These are phyloP conservation scores for Exobasidium cylindrosporum DNA, from an alignment of 1,284 basidiomycete genomes.

Conservation along the genomic window DNA sequence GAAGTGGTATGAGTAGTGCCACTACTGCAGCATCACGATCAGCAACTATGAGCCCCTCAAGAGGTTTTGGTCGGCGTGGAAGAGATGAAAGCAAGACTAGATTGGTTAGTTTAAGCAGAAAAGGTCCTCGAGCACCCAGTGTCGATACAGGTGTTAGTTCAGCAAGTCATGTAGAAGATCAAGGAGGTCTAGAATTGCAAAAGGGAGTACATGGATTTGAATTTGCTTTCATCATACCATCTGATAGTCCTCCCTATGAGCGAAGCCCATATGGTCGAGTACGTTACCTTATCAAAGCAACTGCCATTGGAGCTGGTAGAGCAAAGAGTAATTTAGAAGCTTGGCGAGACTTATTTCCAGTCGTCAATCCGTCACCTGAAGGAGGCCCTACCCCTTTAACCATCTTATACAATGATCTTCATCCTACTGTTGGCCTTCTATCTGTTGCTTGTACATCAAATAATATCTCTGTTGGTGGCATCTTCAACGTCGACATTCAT, in stretches of 20 bases:
- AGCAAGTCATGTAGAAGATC: constrained; percentile 13
- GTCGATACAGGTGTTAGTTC: constrained; percentile 1
- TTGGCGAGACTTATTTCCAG: constrained; percentile 52
- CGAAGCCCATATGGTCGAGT: constrained; percentile 49
- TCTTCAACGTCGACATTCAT: constrained; percentile 55
- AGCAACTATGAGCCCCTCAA: neutral
- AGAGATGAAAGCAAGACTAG: constrained; percentile 16
- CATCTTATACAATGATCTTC: constrained; percentile 54
- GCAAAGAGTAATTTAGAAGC: constrained; percentile 49
- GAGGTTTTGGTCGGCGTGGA: neutral
- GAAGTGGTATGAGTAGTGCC: neutral
- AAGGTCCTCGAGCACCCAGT: constrained; percentile 9
- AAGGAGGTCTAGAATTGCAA: constrained; percentile 41
- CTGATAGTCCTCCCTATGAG: constrained; percentile 51
- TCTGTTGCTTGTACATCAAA: constrained; percentile 53
- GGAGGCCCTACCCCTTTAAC: constrained; percentile 49
- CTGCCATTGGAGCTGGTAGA: constrained; percentile 49
- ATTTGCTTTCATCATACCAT: constrained; percentile 53
- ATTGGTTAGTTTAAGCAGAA: constrained; percentile 1
- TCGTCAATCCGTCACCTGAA: constrained; percentile 52
- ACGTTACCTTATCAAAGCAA: constrained; percentile 53
- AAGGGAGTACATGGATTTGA: constrained; percentile 56
- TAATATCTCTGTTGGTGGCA: constrained; percentile 53
- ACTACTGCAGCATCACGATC: neutral
- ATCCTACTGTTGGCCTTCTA: constrained; percentile 51